Base-by-base conservation (phyloP, 148 eudicot genomes). In the Linanthus parryae region DNA sequence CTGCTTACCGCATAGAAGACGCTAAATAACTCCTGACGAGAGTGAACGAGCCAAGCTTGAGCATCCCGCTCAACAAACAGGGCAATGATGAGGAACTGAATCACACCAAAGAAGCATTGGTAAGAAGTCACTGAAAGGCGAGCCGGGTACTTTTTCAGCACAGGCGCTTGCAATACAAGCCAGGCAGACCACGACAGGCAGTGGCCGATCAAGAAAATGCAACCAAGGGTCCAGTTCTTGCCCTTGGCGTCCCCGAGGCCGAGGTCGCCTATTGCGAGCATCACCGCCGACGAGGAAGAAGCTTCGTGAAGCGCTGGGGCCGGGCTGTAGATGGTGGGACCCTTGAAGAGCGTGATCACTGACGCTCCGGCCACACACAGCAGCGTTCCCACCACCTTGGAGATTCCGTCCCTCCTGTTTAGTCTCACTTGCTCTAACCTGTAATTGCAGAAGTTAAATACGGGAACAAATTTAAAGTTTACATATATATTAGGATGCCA, bases 141-240 rank as follows among this genome's bases (percentile, higher is more conserved):
- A 20, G 96, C 99, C 18, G 99, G 99, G 72, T 84, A 94, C 66
- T 80, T 82, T 74, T 94, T 82, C 8, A 94, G 85, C 2, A 94
- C 72, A 2, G 96, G 99, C 3, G 85, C 72, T 59, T 94, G 99
- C 24, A 88, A 67, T 29, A 94, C 99, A 2, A 94, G 91, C 99
- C 99, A 94, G 11, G 71, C 95, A 19, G 99, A 76, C 96, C 96
- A 94, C 2, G 96, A 82, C 52, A 94, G 59, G 63, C 99, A 94
- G 65, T 94, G 99, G 0, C 99, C 99, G 19, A 84, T 88, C 60
- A 94, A 68, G 74, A 59, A 88, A 38, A 94, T 64, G 68, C 99
- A 92, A 5, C 99, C 99, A 57, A 94, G 66, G 9, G 95, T 81
- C 99, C 99, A 94, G 67, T 65, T 88, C 69, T 94, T 94, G 2